Evolutionary conservation across 2,329 filamentous ascomycete species (phyloP), one percentile per base, ranked within the genome.

Genomic region (Trichoderma harzianum): DNA sequence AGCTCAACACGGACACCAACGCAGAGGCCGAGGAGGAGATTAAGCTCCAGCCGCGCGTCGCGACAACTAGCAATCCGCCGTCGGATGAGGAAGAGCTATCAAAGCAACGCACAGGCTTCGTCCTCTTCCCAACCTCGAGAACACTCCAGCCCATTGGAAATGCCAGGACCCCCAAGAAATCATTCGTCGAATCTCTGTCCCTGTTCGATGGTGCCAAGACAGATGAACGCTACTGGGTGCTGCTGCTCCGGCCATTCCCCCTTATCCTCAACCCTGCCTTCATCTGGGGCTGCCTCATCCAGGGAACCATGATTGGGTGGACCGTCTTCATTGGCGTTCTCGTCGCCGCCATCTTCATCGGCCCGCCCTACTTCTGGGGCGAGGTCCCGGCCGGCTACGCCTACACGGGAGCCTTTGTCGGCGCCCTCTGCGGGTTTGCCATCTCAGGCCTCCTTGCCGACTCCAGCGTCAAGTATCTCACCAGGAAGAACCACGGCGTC

Each of bases 281-380:
- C 76, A 81, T 97, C 53, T 97, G 94, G 93, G 86, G 85, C 28
- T 86, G 85, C 77, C 85, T 98, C 4, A 93, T 95, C 64, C 95
- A 97, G 85, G 95, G 95, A 18, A 89, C 93, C 5, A 89, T 97
- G 78, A 97, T 98, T 77, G 95, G 95, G 74, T 98, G 95, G 95
- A 97, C 95, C 1, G 93, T 98, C 18, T 93, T 98, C 78, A 95
- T 97, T 75, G 92, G 93, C 71, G 91, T 96, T 73, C 90, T 96
- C 75, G 84, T 97, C 60, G 92, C 91, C n/a, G 89, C 91, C 72
- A 91, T 97, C 75, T 95, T 96, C 83, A 87, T 97, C 61, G 91
- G 91, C 2, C 91, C 92, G 2, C 93, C 93, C 1, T 88, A 95
- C 53, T 96, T 90, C 84, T 97, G 95, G 88, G 85, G 89, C 76